Conservation (phyloP, 345 rosid genomes). For the Odontarrhena argentea region DNA sequence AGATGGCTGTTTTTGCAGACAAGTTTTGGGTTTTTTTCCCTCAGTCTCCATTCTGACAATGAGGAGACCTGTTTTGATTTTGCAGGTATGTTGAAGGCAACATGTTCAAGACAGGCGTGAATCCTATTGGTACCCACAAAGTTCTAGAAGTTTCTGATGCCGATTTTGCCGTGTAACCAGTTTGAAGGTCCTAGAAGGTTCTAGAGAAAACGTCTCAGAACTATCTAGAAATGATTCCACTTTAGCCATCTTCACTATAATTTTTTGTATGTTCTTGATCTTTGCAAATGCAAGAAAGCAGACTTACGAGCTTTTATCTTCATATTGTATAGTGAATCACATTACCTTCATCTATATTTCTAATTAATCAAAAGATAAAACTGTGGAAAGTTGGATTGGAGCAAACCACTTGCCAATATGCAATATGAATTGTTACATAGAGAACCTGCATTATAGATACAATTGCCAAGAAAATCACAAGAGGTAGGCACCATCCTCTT, state of each 20-base stretch:
- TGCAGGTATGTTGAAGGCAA: constrained; percentile 88
- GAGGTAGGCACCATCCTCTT: constrained; percentile 3
- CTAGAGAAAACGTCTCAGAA: constrained; percentile 36
- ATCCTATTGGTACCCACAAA: constrained; percentile 82
- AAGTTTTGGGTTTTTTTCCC: constrained; percentile 7
- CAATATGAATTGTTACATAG: neutral
- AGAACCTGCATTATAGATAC: neutral
- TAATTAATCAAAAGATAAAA: constrained; percentile 23
- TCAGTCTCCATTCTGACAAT: constrained; percentile 13
- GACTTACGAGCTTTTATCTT: constrained; percentile 24
- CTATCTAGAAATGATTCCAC: constrained; percentile 32
- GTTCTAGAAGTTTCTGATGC: constrained; percentile 85
- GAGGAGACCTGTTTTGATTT: neutral
- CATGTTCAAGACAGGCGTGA: constrained; percentile 75
- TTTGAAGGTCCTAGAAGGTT: constrained; percentile 31
- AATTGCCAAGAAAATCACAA: constrained; percentile 16
- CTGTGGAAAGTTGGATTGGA: neutral
- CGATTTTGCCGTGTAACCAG: constrained; percentile 58
- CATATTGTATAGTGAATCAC: constrained; percentile 37
- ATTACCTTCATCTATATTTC: constrained; percentile 26
- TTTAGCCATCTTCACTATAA: constrained; percentile 17
- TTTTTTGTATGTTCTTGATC: constrained; percentile 32
- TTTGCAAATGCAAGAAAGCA: constrained; percentile 33
- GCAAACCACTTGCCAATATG: constrained; percentile 2
- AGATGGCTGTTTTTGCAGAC: constrained; percentile 6